Evolutionary conservation across 2,329 filamentous ascomycete genomes (phyloP).

Genomic region (Xylariaceae sp.): DNA sequence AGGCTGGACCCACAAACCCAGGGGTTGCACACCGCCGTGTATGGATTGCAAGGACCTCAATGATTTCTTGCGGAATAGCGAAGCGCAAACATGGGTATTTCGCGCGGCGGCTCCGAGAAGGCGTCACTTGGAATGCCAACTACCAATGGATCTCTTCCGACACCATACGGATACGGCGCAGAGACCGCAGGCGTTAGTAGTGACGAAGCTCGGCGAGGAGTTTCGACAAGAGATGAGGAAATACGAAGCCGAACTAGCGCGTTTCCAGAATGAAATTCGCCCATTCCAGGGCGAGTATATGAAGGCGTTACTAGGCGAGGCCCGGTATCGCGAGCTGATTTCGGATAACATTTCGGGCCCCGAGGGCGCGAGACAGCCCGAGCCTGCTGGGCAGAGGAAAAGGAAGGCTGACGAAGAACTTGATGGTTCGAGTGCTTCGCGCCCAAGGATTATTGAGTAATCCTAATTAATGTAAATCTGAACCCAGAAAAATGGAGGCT

Average conservation of each 20-base stretch:
- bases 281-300: slow-evolving; percentile 11
- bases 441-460: slow-evolving; percentile 5
- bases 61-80: slow-evolving; percentile 6
- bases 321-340: slow-evolving; percentile 12
- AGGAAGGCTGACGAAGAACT: slow-evolving; percentile 13
- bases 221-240: slow-evolving; percentile 3
- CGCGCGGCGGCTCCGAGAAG: neutral
- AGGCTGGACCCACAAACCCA: slow-evolving; percentile 8
- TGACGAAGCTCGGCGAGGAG: slow-evolving; percentile 13
- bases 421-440: slow-evolving; percentile 5
- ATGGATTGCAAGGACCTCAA: slow-evolving; percentile 6
- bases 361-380: neutral
- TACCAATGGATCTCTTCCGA: neutral
- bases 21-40: neutral
- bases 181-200: neutral
- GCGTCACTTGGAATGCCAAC: neutral
- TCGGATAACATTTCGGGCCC: neutral
- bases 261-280: neutral
- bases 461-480: neutral
- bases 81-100: neutral
- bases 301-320: slow-evolving; percentile 14
- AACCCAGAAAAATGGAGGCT: too few relatives aligned
- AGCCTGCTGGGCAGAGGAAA: neutral
- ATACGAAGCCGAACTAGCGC: neutral
- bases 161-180: neutral